A percentile compares a stretch with the other conserved stretches of the same genome.
These are phyloP conservation scores for Colletotrichum somersetense DNA, from an alignment of 2,329 filamentous ascomycete species.

Conservation along the genomic window DNA sequence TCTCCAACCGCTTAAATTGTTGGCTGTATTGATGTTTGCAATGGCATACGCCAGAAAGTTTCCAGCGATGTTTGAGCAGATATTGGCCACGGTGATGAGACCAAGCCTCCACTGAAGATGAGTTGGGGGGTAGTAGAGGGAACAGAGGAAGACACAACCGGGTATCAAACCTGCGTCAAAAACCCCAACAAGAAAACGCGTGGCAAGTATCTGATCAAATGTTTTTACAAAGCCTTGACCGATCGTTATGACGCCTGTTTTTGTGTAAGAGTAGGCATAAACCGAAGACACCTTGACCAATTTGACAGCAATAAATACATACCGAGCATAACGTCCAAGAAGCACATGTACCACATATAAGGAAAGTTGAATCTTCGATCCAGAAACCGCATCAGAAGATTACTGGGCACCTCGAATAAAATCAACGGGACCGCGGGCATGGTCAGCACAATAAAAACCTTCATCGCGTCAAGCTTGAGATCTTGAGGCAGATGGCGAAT, in stretches of 20 bases:
- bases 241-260: slow-evolving; percentile 45
- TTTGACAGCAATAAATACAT: not conserved
- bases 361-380: slow-evolving; percentile 39
- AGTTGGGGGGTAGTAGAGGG: slow-evolving; percentile 44
- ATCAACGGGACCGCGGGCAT: slow-evolving; percentile 42
- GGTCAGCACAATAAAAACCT: slow-evolving; percentile 44
- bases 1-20: slow-evolving; percentile 44
- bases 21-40: slow-evolving; percentile 44
- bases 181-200: slow-evolving; percentile 44
- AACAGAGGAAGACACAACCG: slow-evolving; percentile 45
- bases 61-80: slow-evolving; percentile 44
- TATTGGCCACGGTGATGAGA: slow-evolving; percentile 46
- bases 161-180: slow-evolving; percentile 46
- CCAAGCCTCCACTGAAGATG: slow-evolving; percentile 46
- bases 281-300: no score
- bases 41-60: slow-evolving; percentile 47
- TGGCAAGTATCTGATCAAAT: slow-evolving; percentile 43
- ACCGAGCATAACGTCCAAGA: slow-evolving; percentile 43
- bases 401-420: slow-evolving; percentile 44
- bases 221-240: slow-evolving; percentile 46
- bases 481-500: slow-evolving; percentile 46
- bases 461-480: slow-evolving; percentile 43
- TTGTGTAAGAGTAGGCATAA: not conserved
- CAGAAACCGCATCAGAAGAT: slow-evolving; percentile 42
- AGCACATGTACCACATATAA: slow-evolving; percentile 44